A percentile compares a stretch with the other conserved stretches of the same genome.
Conservation (phyloP, 106 monocot species). For the Amphibolis antarctica region DNA sequence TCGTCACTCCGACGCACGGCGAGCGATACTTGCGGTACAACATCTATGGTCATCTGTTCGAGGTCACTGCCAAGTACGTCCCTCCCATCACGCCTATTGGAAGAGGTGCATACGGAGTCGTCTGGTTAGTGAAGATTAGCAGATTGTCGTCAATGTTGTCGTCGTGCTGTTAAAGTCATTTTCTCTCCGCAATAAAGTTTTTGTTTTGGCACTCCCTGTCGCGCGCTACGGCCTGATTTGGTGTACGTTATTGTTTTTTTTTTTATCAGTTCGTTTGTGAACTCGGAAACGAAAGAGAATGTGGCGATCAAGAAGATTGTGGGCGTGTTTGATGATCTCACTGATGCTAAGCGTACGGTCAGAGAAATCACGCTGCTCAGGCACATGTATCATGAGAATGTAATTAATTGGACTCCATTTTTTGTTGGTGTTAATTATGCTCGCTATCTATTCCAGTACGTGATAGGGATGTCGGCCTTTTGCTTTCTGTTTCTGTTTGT, state of each 20-base stretch:
- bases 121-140: conserved; percentile 77
- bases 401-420: conserved; percentile 5
- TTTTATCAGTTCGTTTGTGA: conserved; percentile 24
- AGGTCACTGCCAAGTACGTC: conserved; percentile 77
- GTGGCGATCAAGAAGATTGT: conserved; percentile 82
- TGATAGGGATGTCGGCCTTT: too few species aligned
- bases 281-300: conserved; percentile 53
- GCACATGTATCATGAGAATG: conserved; percentile 76
- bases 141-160: too few species aligned
- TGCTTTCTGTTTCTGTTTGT: too few species aligned
- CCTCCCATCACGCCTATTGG: conserved; percentile 97
- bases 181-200: too few species aligned
- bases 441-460: too few species aligned
- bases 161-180: too few species aligned
- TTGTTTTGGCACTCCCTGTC: neutral
- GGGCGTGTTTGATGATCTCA: conserved; percentile 64
- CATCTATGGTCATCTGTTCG: conserved; percentile 71
- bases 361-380: conserved; percentile 66
- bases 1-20: conserved; percentile 27
- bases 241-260: neutral
- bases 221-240: neutral
- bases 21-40: conserved; percentile 66
- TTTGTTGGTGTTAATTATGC: too few species aligned
- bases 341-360: conserved; percentile 71
- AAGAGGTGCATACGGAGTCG: conserved; percentile 91